Evolutionary conservation across 2,329 filamentous ascomycete species (phyloP).

Genomic region (Leptographium galeiforme): DNA sequence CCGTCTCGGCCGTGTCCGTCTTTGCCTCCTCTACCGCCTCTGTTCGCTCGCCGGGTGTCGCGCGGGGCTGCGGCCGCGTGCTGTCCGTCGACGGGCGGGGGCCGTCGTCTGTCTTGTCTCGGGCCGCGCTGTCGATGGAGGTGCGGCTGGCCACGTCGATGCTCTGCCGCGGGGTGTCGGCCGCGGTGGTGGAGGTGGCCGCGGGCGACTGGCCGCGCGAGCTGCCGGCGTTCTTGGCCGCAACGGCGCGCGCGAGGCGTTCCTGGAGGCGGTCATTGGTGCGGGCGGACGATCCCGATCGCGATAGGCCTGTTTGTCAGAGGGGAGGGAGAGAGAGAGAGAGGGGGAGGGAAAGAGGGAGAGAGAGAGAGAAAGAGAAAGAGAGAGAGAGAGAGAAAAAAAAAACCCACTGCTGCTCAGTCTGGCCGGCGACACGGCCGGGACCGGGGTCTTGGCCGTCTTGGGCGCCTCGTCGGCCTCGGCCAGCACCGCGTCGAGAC

Average conservation of each 20-base stretch:
- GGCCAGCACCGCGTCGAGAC: slow-evolving; percentile 79
- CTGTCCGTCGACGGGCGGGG: slow-evolving; percentile 10
- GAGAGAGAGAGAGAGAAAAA: background rate
- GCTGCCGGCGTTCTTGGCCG: slow-evolving; percentile 44
- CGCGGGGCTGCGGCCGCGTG: background rate
- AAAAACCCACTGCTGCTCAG: slow-evolving; percentile 19
- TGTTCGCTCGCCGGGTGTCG: background rate
- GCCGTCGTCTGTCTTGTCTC: background rate
- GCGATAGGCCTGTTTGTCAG: slow-evolving; percentile 36
- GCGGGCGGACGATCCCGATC: slow-evolving; percentile 48
- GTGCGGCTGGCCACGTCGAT: slow-evolving; percentile 20
- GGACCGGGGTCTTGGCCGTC: slow-evolving; percentile 9
- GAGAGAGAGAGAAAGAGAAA: background rate
- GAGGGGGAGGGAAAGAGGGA: slow-evolving; percentile 11
- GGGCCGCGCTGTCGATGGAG: slow-evolving; percentile 16
- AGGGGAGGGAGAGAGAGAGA: slow-evolving; percentile 10
- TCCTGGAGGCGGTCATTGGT: slow-evolving; percentile 79
- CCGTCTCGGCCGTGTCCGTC: background rate
- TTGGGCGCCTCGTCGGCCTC: slow-evolving; percentile 49
- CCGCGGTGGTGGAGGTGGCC: slow-evolving; percentile 25
- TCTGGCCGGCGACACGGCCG: slow-evolving; percentile 8
- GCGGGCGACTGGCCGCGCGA: slow-evolving; percentile 27
- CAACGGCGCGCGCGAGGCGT: slow-evolving; percentile 75
- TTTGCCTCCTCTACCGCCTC: background rate
- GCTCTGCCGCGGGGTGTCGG: slow-evolving; percentile 30